phyloP scores from a whole-genome alignment of 2,329 filamentous ascomycete genomes.

The Mollisia scopiformis region DNA sequence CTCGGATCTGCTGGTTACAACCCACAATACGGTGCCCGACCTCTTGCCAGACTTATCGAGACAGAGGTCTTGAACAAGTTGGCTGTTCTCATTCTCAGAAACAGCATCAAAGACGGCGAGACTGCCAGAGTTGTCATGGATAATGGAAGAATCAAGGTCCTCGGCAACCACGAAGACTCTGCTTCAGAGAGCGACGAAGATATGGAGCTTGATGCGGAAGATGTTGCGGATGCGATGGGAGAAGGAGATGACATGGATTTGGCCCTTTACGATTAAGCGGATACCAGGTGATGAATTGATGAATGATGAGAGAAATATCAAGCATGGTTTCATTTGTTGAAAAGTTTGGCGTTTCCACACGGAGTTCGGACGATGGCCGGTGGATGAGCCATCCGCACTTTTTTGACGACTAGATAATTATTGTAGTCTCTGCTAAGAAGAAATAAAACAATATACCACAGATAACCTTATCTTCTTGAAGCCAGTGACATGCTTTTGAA shows the following conservation, averaged over 20 bases:
- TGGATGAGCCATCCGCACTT: background rate
- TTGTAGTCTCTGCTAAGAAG: background rate
- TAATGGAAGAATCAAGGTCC: constrained; percentile 77
- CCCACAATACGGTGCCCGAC: constrained; percentile 91
- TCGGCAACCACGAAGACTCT: constrained; percentile 81
- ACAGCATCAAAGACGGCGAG: constrained; percentile 85
- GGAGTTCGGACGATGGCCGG: background rate
- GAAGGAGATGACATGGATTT: constrained; percentile 64
- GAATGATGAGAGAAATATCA: constrained; percentile 13
- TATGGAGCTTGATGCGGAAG: constrained; percentile 57
- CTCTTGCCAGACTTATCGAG: constrained; percentile 87
- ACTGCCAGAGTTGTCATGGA: constrained; percentile 76
- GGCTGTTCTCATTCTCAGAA: constrained; percentile 87
- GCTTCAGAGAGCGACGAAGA: constrained; percentile 76
- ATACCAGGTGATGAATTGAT: constrained; percentile 1
- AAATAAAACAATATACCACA: background rate
- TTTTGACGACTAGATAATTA: background rate
- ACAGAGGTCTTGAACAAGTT: constrained; percentile 95
- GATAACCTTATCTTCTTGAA: background rate
- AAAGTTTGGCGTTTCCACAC: constrained; percentile 1
- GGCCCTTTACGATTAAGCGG: constrained; percentile 50
- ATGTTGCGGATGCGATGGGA: constrained; percentile 60
- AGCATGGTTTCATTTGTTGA: background rate
- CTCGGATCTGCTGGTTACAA: constrained; percentile 91
- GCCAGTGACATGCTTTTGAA: background rate